Percentiles rank a stretch among this genome's conserved stretches.
These are phyloP conservation scores for Cercospora beticola DNA, from an alignment of 2,329 filamentous ascomycete genomes.

Conservation along the genomic window DNA sequence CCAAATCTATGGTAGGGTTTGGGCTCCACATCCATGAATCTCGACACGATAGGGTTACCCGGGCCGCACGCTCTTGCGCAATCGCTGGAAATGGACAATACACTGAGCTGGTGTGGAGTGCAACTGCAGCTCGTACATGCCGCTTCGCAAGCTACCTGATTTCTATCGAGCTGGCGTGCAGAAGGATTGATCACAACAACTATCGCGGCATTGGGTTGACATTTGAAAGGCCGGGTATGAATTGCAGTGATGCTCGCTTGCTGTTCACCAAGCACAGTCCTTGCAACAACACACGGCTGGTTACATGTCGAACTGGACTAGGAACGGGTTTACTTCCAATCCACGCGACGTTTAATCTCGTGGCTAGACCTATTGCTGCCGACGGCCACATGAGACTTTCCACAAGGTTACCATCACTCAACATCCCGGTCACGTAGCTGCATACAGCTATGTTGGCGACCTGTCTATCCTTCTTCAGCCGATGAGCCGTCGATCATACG, in stretches of 20 bases:
- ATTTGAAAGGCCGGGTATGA: not conserved
- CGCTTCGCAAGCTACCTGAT: not conserved
- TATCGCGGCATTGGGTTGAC: not conserved
- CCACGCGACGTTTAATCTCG: not conserved
- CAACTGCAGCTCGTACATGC: not conserved
- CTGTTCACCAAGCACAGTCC: not conserved
- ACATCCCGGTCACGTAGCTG: not conserved
- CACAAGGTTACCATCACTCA: not conserved
- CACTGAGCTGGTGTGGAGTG: not conserved
- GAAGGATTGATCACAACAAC: not conserved
- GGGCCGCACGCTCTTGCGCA: not conserved
- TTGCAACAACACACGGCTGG: not conserved
- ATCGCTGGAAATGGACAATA: constrained; percentile 4
- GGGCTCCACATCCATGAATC: not conserved
- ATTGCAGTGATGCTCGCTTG: not conserved
- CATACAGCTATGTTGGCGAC: not conserved
- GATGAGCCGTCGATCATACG: not conserved
- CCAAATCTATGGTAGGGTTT: not conserved
- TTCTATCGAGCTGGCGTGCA: not conserved
- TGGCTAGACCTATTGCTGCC: not conserved
- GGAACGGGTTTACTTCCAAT: not conserved
- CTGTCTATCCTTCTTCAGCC: not conserved
- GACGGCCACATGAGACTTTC: not conserved
- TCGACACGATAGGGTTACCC: not conserved
- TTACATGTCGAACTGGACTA: not conserved